Conservation (phyloP, 768 basidiomycete species). For the Rhodotorula kratochvilovae region DNA sequence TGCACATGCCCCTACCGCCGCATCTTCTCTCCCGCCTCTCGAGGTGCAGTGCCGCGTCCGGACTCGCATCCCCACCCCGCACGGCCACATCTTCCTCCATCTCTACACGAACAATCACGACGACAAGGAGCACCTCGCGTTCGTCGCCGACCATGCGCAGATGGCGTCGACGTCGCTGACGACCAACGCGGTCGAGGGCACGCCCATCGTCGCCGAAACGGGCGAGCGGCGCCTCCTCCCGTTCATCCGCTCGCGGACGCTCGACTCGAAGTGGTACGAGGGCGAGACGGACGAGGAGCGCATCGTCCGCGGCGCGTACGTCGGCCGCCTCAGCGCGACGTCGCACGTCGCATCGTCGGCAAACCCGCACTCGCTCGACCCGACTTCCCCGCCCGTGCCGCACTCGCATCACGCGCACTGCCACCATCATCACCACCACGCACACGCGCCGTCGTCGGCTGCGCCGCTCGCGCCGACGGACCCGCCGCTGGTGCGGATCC, state of each 20-base stretch:
- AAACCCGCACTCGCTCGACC: conserved; percentile 18
- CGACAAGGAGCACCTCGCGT: conserved; percentile 88
- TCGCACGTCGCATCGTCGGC: conserved; percentile 49
- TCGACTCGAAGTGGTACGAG: conserved; percentile 78
- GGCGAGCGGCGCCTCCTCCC: conserved; percentile 17
- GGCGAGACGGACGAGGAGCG: conserved; percentile 89
- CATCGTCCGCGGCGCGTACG: conserved; percentile 86
- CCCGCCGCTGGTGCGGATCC: conserved; percentile 83
- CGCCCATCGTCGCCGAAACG: conserved; percentile 18
- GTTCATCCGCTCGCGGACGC: conserved; percentile 67
- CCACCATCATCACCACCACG: neutral
- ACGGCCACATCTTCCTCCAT: conserved; percentile 87
- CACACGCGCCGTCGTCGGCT: neutral
- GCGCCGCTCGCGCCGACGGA: conserved; percentile 41
- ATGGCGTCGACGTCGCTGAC: conserved; percentile 49
- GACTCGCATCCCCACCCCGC: conserved; percentile 92
- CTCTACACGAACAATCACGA: conserved; percentile 91
- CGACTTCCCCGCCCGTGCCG: conserved; percentile 10
- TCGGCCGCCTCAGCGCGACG: conserved; percentile 68
- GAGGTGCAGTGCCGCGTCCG: conserved; percentile 90
- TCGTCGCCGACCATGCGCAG: conserved; percentile 89
- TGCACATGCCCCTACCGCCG: neutral
- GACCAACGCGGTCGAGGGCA: conserved; percentile 30
- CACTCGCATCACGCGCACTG: conserved; percentile 30
- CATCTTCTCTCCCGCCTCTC: conserved; percentile 47